phyloP scores from a whole-genome alignment of 1,284 basidiomycete genomes.

The Rhizopogon parksii region DNA sequence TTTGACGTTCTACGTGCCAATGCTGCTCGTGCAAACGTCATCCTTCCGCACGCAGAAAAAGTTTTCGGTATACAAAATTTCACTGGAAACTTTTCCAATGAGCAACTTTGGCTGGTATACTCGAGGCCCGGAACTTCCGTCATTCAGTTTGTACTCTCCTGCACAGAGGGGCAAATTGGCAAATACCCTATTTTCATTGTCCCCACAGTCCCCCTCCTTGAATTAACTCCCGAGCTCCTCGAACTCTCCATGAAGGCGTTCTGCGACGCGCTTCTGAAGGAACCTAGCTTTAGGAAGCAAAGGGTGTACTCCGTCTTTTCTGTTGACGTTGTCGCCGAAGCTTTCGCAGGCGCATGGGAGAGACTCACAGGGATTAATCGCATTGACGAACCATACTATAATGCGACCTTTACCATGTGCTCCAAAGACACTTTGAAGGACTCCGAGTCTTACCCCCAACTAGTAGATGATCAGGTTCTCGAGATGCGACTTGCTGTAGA shows the following conservation, averaged over 20 bases:
- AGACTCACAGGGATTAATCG: slow-evolving; percentile 32
- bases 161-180: slow-evolving; percentile 46
- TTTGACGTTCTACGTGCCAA: slow-evolving; percentile 35
- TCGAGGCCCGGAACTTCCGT: slow-evolving; percentile 17
- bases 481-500: slow-evolving; percentile 38
- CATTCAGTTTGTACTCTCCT: slow-evolving; percentile 53
- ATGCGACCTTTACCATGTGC: slow-evolving; percentile 52
- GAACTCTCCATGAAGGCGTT: slow-evolving; percentile 31
- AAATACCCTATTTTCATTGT: slow-evolving; percentile 53
- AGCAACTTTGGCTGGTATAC: slow-evolving; percentile 47
- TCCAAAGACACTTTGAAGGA: slow-evolving; percentile 35
- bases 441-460: slow-evolving; percentile 9
- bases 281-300: slow-evolving; percentile 19
- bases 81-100: slow-evolving; percentile 3
- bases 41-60: slow-evolving; percentile 44
- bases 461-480: slow-evolving; percentile 21
- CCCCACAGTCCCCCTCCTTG: slow-evolving; percentile 30
- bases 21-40: slow-evolving; percentile 44
- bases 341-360: slow-evolving; percentile 47
- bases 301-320: slow-evolving; percentile 67
- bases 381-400: slow-evolving; percentile 49
- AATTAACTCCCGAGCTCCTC: slow-evolving; percentile 29
- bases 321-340: slow-evolving; percentile 37
- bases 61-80: slow-evolving; percentile 9
- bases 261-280: slow-evolving; percentile 24